Base-by-base conservation (phyloP, 2,329 filamentous ascomycete genomes). In the Neopestalotiopsis sp. region DNA sequence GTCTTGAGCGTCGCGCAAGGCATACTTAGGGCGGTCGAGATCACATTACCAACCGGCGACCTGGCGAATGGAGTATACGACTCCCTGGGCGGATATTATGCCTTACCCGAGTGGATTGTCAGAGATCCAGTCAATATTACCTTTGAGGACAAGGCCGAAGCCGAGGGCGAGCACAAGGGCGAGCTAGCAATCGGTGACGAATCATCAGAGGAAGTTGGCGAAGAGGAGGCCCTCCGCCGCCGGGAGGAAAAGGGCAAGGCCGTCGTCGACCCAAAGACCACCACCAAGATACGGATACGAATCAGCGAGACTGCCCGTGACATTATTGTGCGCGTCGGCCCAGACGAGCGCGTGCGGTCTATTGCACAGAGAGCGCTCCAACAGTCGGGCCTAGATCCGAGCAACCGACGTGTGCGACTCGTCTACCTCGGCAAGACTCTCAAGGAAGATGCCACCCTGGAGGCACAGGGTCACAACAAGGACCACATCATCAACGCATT, bases 351-450 rank as follows among this genome's bases (percentile, higher is more conserved):
- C n/a, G 90, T 95, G 10, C 85, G 87, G 24, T 86, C 84, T 56
- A 77, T 97, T 40, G 84, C 89, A 2, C 85, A 86, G 70, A 90
- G 86, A 75, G 83, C 97, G 45, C 85, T 87, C 24, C 86, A 90
- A 61, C 87, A 91, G 76, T 87, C 88, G 38, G 84, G 85, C 73
- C 82, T 95, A 40, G 79, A 86, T 1, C 77, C 83, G 5, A 45
- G 42, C 7, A 83, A 82, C 59, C 89, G 88, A 70, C 87, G 85
- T 62, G 84, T 97, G 65, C 89, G 89, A 67, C 87, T 97, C 69
- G 91, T 90, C 24, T 97, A 97, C 78, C 87, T 96, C 80, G 95
- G 95, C 73, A 94, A 90, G 77, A 88, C 95, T 65, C 86, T 97
- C 61, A 90, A 90, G 72, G 93, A 95, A 72, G 85, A 86, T 67